Percentiles rank a stretch among this genome's conserved stretches.
Conservation (phyloP, 768 basidiomycete genomes). For the Agaricus subrufescens region DNA sequence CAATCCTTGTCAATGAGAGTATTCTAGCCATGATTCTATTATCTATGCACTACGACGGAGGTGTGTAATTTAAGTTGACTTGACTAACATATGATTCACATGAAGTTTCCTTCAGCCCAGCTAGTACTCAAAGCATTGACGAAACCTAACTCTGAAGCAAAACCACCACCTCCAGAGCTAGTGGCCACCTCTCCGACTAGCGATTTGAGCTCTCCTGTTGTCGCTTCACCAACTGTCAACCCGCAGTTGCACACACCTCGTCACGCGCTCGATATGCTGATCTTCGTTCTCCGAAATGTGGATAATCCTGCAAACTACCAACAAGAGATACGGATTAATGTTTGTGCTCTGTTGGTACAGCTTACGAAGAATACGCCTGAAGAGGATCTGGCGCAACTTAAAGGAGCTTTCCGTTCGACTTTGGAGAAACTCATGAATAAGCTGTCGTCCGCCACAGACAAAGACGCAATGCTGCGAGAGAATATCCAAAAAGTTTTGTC, state of each 20-base stretch:
- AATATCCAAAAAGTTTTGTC: slow-evolving; percentile 36
- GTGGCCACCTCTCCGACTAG: slow-evolving; percentile 35
- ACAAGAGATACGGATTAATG: slow-evolving; percentile 73
- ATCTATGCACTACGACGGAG: slow-evolving; percentile 58
- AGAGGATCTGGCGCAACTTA: slow-evolving; percentile 43
- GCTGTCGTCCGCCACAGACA: slow-evolving; percentile 25
- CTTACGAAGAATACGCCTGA: slow-evolving; percentile 49
- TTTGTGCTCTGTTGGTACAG: slow-evolving; percentile 68
- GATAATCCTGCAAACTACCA: slow-evolving; percentile 56
- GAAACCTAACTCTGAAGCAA: slow-evolving; percentile 22
- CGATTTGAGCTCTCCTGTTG: slow-evolving; percentile 44
- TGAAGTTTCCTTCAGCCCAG: slow-evolving; percentile 35
- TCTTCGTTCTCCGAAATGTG: slow-evolving; percentile 54
- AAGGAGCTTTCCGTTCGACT: slow-evolving; percentile 44
- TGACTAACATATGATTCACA: neutral
- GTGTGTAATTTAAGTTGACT: slow-evolving; percentile 36
- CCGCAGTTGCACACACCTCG: slow-evolving; percentile 39
- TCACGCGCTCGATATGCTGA: slow-evolving; percentile 65
- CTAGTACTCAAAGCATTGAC: slow-evolving; percentile 60
- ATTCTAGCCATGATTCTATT: slow-evolving; percentile 79
- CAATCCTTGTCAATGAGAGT: slow-evolving; percentile 85
- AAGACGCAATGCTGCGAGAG: slow-evolving; percentile 37
- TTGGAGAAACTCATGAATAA: slow-evolving; percentile 46
- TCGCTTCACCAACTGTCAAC: slow-evolving; percentile 35
- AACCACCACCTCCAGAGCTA: slow-evolving; percentile 20